These are phyloP conservation scores for Prunus padus DNA, from an alignment of 306 rosid genomes.

Conservation along the genomic window DNA sequence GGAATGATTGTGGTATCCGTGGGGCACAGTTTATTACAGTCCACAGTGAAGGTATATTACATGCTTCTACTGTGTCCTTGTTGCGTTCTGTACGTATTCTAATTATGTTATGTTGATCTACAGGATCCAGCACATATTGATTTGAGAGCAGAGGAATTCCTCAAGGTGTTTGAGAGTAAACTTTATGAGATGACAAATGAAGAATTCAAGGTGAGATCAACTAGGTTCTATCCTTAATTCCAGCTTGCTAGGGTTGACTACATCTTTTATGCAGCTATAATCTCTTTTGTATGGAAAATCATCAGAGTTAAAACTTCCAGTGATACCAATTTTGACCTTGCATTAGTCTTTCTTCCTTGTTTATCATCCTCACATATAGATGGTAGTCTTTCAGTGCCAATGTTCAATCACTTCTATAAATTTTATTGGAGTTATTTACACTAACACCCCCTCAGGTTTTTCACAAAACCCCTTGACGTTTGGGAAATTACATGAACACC, in stretches of 20 bases:
- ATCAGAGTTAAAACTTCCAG: neutral
- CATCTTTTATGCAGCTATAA: neutral
- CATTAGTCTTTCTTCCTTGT: neutral
- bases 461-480: too few species aligned
- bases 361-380: neutral
- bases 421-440: too few species aligned
- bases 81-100: slow-evolving; percentile 20
- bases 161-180: slow-evolving; percentile 67
- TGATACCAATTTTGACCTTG: neutral
- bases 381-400: neutral
- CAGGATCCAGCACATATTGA: slow-evolving; percentile 80
- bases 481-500: too few species aligned
- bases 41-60: slow-evolving; percentile 74
- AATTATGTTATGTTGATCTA: slow-evolving; percentile 18
- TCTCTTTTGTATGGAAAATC: neutral
- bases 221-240: neutral
- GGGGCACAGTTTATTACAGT: slow-evolving; percentile 84
- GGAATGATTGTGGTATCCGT: slow-evolving; percentile 77
- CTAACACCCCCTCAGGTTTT: too few species aligned
- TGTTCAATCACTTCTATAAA: neutral
- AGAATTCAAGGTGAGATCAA: slow-evolving; percentile 74
- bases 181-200: slow-evolving; percentile 72
- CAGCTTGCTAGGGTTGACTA: neutral
- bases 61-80: neutral
- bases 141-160: slow-evolving; percentile 82